Conservation (phyloP, 768 basidiomycete genomes). For the Suillus occidentalis region DNA sequence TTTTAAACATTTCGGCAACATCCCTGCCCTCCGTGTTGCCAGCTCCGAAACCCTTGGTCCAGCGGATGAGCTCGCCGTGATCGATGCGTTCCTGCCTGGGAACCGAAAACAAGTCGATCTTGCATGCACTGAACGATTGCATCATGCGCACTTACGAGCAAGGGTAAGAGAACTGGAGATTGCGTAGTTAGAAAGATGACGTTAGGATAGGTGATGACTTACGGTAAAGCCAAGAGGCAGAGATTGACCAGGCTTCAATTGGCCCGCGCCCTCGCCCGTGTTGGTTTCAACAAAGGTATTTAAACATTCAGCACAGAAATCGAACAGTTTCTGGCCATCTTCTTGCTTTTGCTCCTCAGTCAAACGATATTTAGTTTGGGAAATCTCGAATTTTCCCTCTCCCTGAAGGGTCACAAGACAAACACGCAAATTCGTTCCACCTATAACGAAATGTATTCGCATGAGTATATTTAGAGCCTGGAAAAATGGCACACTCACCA, state of each 20-base stretch:
- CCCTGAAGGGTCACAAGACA: constrained; percentile 94
- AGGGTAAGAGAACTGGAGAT: constrained; percentile 85
- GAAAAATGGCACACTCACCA: constrained; percentile 49
- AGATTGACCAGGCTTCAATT: constrained; percentile 50
- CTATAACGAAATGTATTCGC: constrained; percentile 35
- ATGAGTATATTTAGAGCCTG: constrained; percentile 7
- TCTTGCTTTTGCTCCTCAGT: constrained; percentile 98
- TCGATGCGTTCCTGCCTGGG: constrained; percentile 90
- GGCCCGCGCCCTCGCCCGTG: constrained; percentile 48
- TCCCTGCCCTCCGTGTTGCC: constrained; percentile 89
- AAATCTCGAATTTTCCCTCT: constrained; percentile 95
- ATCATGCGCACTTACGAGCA: constrained; percentile 63
- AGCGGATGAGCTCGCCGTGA: constrained; percentile 91
- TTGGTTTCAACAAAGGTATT: constrained; percentile 85
- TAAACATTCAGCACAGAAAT: constrained; percentile 95
- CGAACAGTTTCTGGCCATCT: constrained; percentile 93
- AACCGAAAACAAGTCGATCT: constrained; percentile 1
- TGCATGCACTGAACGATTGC: neutral
- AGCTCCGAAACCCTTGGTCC: constrained; percentile 99
- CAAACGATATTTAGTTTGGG: constrained; percentile 95
- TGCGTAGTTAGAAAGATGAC: constrained; percentile 8
- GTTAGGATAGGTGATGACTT: constrained; percentile 31
- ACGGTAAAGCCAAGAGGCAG: constrained; percentile 94
- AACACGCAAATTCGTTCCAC: constrained; percentile 97
- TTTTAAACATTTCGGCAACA: constrained; percentile 90